Conservation (phyloP, 192 early-diverging fungal species). For the Coemansia sp. region DNA sequence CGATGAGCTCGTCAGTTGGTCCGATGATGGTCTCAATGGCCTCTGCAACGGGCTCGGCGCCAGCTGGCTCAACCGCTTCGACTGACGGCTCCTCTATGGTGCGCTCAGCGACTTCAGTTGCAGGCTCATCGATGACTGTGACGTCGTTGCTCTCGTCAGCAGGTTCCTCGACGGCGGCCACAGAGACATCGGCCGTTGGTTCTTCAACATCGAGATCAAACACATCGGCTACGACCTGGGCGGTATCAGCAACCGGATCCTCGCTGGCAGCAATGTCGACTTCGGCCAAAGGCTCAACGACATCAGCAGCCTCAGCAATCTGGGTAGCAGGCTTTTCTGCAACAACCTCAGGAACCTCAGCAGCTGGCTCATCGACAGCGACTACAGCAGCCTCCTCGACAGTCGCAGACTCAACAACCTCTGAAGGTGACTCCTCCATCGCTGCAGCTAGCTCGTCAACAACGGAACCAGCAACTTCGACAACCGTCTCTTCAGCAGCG, state of each 20-base stretch:
- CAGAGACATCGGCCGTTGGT: neutral
- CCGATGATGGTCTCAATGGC: too few relatives aligned
- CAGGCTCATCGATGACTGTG: neutral
- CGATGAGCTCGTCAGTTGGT: neutral
- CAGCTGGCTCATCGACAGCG: neutral
- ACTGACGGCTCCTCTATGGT: too few relatives aligned
- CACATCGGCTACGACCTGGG: neutral
- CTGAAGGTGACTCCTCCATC: too few relatives aligned
- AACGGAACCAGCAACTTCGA: neutral
- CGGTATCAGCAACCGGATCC: neutral
- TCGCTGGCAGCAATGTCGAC: neutral
- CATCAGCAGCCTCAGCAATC: neutral
- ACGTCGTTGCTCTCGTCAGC: neutral
- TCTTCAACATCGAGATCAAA: neutral
- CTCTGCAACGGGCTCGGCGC: too few relatives aligned
- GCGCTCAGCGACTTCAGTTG: neutral
- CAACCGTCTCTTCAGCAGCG: neutral
- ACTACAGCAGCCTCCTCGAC: too few relatives aligned
- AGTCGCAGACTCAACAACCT: too few relatives aligned
- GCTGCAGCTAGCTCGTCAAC: neutral
- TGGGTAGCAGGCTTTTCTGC: neutral
- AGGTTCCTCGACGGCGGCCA: neutral
- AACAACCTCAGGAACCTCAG: too few relatives aligned
- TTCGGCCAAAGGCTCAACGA: neutral
- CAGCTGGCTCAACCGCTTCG: neutral